Evolutionary conservation across 495 filamentous ascomycete genomes (phyloP), one percentile per base, ranked within the genome.

Genomic region (Polyplosphaeria fusca): DNA sequence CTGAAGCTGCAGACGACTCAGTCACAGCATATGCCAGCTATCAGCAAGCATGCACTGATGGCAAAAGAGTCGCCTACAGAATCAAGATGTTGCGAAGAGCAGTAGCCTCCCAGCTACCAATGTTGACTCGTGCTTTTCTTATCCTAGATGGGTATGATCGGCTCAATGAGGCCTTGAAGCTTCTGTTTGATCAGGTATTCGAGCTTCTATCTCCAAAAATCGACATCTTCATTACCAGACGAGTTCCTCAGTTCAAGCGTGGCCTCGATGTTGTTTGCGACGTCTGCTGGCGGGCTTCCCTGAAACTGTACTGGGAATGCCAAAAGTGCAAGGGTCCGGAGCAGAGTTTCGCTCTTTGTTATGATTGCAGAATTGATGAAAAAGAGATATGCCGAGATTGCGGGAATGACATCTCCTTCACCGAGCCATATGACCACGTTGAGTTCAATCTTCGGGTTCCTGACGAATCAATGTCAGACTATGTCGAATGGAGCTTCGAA

Each of bases 301-400:
- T 35, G 25, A 37, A 16, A 5, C 12, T 49, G 7, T 49, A 49
- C 46, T 49, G 46, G 46, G 26, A 32, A 49, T 49, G 46, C 22
- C n/a, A 30, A 35, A 18, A 30, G 26, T 49, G 46, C 20, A 30
- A 18, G 18, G 22, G 20, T 4, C 14, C 4, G 23, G 5, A 5
- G 14, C 7, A 24, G 9, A 20, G 27, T 18, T 26, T 7, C 9
- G 24, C 5, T 4, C 26, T 49, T 5, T 49, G 46, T 18, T 5
- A 35, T 35, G 30, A 35, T 35, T 35, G 30, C 30, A 35, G 14
- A 14, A 35, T 7, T 7, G 7, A 7, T 7, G 30, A 35, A 35
- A 7, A 7, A 14, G n/a, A n/a, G n/a, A 35, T 35, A 35, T 35
- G 30, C 14, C 7, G 14, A 14, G 14, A 35, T 14, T 35, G 30